Evolutionary conservation across 148 eudicot genomes (phyloP).

Genomic region (Chenopodium suecicum): DNA sequence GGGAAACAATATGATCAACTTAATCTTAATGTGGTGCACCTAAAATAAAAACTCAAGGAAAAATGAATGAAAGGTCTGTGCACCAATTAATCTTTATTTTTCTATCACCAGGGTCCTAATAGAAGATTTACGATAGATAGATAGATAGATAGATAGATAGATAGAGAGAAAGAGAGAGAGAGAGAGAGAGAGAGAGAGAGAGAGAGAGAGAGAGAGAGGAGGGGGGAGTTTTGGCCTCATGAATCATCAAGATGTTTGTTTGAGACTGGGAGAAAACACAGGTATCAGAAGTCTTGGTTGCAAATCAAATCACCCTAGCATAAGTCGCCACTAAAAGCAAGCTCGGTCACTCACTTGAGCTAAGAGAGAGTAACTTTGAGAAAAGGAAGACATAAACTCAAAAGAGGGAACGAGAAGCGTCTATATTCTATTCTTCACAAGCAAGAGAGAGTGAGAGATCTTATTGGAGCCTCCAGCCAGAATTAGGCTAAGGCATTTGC

Average conservation of each 20-base stretch:
- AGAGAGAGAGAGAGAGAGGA: too few species aligned
- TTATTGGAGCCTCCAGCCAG: background rate
- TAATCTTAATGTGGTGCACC: background rate
- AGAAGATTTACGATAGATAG: too few species aligned
- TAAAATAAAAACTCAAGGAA: background rate
- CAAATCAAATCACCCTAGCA: too few species aligned
- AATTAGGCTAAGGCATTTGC: background rate
- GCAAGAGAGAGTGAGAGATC: background rate
- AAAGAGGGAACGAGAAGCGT: background rate
- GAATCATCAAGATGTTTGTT: background rate
- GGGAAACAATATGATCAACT: conserved; percentile 8
- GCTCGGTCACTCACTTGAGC: background rate
- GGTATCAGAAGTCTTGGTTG: too few species aligned
- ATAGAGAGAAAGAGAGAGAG: too few species aligned
- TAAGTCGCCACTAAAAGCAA: background rate
- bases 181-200: too few species aligned
- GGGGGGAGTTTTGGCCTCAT: background rate
- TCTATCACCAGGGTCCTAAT: background rate
- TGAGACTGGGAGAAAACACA: background rate
- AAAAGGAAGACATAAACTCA: background rate
- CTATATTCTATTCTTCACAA: background rate
- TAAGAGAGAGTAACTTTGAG: background rate
- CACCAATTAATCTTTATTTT: background rate
- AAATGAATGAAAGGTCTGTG: background rate
- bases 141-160: too few species aligned